Base-by-base conservation (phyloP, 2,329 filamentous ascomycete species). In the Tolypocladium inflatum region DNA sequence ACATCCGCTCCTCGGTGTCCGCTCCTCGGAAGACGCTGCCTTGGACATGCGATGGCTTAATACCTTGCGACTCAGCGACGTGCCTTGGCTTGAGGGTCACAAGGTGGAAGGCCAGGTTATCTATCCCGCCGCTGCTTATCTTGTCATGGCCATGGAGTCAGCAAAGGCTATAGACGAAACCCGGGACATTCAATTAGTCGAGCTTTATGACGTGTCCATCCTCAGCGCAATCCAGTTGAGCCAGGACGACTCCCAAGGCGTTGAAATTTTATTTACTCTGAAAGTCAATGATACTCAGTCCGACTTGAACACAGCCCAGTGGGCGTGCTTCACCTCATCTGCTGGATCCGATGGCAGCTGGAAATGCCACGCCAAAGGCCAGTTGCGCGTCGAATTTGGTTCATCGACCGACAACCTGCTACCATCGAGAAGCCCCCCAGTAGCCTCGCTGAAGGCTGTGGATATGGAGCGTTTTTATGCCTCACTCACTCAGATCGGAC, bases 61-160 rank as follows among this genome's bases (percentile, higher is more conserved):
- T 57, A 54, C 63, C 15, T 52, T 69, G 15, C 55, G 55, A 19
- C 57, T 65, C 2, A 42, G 61, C 15, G 63, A 67, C 2, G 26
- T 63, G 26, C 61, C 64, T 8, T 78, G 75, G 76, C 55, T 76
- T 1, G 43, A 52, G 3, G 62, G 64, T 57, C 70, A 59, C 61
- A 62, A 0, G 52, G 67, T 57, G 57, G 69, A 60, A 7, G 58
- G 56, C 0, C 50, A 62, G 26, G 56, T 61, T n/a, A 60, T 78
- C 1, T 75, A 74, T 54, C 75, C 76, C 0, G 67, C 56, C 4
- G 70, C 74, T 2, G 72, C 66, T 0, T 77, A 73, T 57, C 35
- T 75, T 1, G 63, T 65, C 13, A 73, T 76, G 65, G 71, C 67
- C 2, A 21, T 59, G 17, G 59, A 61, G 42, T 53, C 56, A 10